Evolutionary conservation across 202 grass and related monocot genomes (phyloP), one percentile per base, ranked within the genome.

Genomic region (Setaria italica): DNA sequence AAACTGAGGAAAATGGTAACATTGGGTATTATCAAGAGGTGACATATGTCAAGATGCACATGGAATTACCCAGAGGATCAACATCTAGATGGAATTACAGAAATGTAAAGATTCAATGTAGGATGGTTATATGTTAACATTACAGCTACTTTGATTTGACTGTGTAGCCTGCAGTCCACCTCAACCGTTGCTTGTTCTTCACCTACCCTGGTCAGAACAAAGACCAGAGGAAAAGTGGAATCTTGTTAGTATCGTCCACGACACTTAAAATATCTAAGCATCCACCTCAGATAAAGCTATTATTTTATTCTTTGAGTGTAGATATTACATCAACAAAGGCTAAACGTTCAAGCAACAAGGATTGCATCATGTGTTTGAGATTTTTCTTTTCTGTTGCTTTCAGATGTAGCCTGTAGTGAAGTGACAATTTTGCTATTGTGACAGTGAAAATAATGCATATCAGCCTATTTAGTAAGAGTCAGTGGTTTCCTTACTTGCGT

Each of bases 161-260:
- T 35, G 76, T 25, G n/a, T 74, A 70, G 17, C 11, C 19, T 85
- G 50, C 8, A 21, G 37, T 53, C 73, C 53, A 45, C 37, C 20
- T 17, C 75, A 45, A 46, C 78, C 50, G 49, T 19, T 67, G 46
- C 29, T 45, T 47, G 17, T 64, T 42, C 9, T 56, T 63, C 48
- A 59, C 64, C 55, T 77, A 65, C 72, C 13, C 47, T 74, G 5
- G 11, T 72, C 72, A 11, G 47, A 82, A 25, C 20, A 42, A 73
- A 59, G 63, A 58, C 57, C 56, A 41, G 9, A 39, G 47, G 49
- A 79, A 86, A 72, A 78, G 37, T 71, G 30, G 48, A 79, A 82
- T 58, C 8, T 74, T 78, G 30, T 72, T 67, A 21, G 2, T 60
- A 20, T 60, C 67, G 1, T 78, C 2, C 47, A 30, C 3, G 2